phyloP scores from a whole-genome alignment of 2,329 filamentous ascomycete genomes.

The Verticillium albo-atrum region DNA sequence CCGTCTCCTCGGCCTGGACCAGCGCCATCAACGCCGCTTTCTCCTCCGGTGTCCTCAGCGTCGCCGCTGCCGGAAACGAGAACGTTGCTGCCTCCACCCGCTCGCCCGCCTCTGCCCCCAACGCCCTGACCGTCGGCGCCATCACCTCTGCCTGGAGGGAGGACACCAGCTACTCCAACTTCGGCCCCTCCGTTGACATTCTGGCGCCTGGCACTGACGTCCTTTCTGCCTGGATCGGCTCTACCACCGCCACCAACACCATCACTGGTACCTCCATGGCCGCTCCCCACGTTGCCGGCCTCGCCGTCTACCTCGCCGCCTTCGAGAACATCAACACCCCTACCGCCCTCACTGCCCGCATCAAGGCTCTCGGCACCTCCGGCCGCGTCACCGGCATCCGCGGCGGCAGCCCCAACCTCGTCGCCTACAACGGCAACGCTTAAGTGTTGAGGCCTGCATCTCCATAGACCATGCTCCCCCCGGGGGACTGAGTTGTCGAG shows the following conservation, averaged over 20 bases:
- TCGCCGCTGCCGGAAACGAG: conserved; percentile 51
- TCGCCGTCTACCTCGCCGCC: conserved; percentile 21
- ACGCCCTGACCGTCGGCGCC: conserved; percentile 49
- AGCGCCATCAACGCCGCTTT: conserved; percentile 41
- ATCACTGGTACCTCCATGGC: conserved; percentile 36
- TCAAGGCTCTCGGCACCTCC: conserved; percentile 36
- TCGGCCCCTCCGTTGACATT: conserved; percentile 39
- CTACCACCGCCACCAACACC: conserved; percentile 52
- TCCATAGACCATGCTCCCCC: neutral
- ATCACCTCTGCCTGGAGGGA: conserved; percentile 32
- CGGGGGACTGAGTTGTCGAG: neutral
- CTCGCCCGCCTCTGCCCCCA: conserved; percentile 43
- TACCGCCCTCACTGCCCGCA: conserved; percentile 40
- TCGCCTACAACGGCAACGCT: conserved; percentile 49
- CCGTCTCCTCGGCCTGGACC: conserved; percentile 42
- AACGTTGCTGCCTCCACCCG: conserved; percentile 26
- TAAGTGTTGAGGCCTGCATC: neutral
- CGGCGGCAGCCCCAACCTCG: conserved; percentile 42
- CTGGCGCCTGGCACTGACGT: conserved; percentile 45
- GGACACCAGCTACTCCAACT: conserved; percentile 44
- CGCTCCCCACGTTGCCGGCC: conserved; percentile 14
- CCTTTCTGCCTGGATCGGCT: conserved; percentile 41
- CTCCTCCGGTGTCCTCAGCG: conserved; percentile 41
- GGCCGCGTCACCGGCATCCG: conserved; percentile 35
- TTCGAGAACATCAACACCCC: conserved; percentile 31